These are phyloP conservation scores for Viridothelium virens DNA, from an alignment of 495 filamentous ascomycete species.

Conservation along the genomic window DNA sequence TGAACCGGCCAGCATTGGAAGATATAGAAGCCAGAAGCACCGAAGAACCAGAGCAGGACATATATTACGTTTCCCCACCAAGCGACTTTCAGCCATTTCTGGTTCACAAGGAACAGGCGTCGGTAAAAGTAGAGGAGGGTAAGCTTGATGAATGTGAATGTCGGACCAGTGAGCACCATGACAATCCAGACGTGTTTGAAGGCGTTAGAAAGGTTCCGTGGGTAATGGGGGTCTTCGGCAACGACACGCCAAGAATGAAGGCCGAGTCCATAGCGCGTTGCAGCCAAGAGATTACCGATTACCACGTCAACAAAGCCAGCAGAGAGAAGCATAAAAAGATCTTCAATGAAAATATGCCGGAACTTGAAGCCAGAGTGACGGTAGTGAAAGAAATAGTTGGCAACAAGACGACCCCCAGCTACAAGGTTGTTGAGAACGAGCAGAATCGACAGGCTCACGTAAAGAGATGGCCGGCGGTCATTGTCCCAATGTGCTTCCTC, in stretches of 20 bases:
- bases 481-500: not conserved
- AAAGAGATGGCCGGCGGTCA: not conserved
- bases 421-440: slow-evolving; percentile 5
- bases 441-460: not conserved
- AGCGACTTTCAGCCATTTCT: slow-evolving; percentile 27
- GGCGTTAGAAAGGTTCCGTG: not conserved
- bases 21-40: slow-evolving; percentile 29
- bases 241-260: slow-evolving; percentile 29
- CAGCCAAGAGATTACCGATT: not conserved
- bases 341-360: not conserved
- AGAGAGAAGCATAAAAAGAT: not conserved
- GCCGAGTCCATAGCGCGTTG: slow-evolving; percentile 25
- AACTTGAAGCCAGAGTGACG: not conserved
- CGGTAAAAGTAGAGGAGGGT: slow-evolving; percentile 33
- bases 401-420: not conserved
- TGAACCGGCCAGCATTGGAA: slow-evolving; percentile 31
- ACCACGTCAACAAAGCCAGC: not conserved
- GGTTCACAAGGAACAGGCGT: slow-evolving; percentile 28
- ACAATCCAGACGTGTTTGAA: slow-evolving; percentile 10
- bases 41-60: slow-evolving; percentile 31
- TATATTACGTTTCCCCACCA: slow-evolving; percentile 35
- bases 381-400: not conserved
- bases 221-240: slow-evolving; percentile 20
- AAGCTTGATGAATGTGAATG: slow-evolving; percentile 30
- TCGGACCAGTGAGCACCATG: slow-evolving; percentile 24